Conservation (phyloP, 768 basidiomycete species). For the Lactarius hatsudake region DNA sequence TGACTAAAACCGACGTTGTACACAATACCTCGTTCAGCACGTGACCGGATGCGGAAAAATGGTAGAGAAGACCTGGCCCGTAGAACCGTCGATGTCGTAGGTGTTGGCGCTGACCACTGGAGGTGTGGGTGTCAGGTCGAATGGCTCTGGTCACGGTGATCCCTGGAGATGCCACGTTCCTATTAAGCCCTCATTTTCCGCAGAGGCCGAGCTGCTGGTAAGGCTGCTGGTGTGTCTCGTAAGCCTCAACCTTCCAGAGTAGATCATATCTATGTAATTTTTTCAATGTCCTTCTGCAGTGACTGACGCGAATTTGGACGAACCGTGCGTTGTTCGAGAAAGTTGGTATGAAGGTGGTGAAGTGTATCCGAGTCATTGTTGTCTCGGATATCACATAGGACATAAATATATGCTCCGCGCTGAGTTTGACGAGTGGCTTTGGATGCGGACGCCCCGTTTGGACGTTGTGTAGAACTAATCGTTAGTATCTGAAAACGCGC, state of each 20-base stretch:
- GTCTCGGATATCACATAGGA: not conserved
- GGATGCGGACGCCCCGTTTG: too few relatives aligned
- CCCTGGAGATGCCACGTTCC: too few relatives aligned
- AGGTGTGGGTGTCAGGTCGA: too few relatives aligned
- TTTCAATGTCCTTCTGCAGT: not conserved
- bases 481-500: not conserved
- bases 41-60: too few relatives aligned
- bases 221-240: too few relatives aligned
- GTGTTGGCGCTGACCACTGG: too few relatives aligned
- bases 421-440: not conserved
- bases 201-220: not conserved
- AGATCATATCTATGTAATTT: slow-evolving; percentile 2
- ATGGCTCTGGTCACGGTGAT: too few relatives aligned
- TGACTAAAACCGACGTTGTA: too few relatives aligned
- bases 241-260: not conserved
- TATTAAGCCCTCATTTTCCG: not conserved
- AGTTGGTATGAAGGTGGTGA: not conserved
- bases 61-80: too few relatives aligned
- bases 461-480: too few relatives aligned
- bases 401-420: not conserved
- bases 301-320: not conserved
- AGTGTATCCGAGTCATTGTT: slow-evolving; percentile 4
- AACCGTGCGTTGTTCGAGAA: not conserved
- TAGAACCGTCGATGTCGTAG: too few relatives aligned
- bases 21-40: too few relatives aligned